A percentile compares a stretch with the other conserved stretches of the same genome.
Evolutionary conservation across 2,329 filamentous ascomycete genomes (phyloP).

Genomic region (Celoporthe dispersa): DNA sequence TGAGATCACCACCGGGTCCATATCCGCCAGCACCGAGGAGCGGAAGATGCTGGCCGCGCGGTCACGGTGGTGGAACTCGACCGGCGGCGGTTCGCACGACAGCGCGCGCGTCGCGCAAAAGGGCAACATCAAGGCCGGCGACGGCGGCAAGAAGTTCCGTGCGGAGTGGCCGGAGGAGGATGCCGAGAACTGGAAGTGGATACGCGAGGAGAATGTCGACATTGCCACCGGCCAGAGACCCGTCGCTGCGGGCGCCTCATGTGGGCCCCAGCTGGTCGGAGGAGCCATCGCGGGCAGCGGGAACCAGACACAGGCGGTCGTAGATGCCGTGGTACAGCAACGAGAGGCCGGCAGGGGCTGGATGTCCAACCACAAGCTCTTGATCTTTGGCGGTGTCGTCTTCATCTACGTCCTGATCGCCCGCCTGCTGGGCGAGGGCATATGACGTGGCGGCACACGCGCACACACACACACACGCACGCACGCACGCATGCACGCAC

Average conservation of each 20-base stretch:
- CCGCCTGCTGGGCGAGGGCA: constrained; percentile 65
- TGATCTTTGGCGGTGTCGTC: constrained; percentile 70
- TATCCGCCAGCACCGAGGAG: constrained; percentile 77
- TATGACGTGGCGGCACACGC: constrained; percentile 1
- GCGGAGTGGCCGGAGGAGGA: constrained; percentile 90
- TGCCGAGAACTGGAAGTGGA: constrained; percentile 89
- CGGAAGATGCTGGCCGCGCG: constrained; percentile 76
- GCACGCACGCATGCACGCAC: not conserved
- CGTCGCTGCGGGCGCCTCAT: constrained; percentile 53
- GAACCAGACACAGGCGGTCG: constrained; percentile 69
- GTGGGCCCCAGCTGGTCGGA: constrained; percentile 57
- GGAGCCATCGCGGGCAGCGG: constrained; percentile 68
- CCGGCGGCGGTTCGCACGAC: constrained; percentile 77
- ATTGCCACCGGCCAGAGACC: constrained; percentile 70
- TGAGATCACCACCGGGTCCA: constrained; percentile 95
- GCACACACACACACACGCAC: too few relatives aligned
- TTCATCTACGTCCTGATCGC: constrained; percentile 85
- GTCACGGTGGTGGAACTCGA: constrained; percentile 95
- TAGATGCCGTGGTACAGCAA: constrained; percentile 77
- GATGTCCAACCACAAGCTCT: constrained; percentile 78
- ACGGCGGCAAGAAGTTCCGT: constrained; percentile 89
- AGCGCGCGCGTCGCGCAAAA: constrained; percentile 59
- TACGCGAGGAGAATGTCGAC: constrained; percentile 82
- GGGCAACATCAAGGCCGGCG: constrained; percentile 83
- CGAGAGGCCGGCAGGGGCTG: constrained; percentile 83